phyloP scores from a whole-genome alignment of 1,139 yeast genomes.

The Magnusiomyces suaveolens region DNA sequence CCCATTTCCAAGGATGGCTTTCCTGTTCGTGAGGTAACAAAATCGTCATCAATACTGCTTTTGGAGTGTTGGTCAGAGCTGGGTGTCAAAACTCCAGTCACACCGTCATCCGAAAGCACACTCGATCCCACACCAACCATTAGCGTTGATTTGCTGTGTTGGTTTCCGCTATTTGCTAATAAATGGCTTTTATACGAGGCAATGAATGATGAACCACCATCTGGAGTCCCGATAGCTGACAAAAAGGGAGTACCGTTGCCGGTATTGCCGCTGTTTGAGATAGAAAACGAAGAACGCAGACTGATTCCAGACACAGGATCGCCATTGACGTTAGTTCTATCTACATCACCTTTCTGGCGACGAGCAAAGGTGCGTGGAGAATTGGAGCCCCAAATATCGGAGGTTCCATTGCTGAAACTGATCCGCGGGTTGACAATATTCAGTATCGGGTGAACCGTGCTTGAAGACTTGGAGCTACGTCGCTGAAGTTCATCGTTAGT shows the following conservation, averaged over 20 bases:
- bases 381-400: conserved; percentile 12
- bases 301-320: conserved; percentile 6
- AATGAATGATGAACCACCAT: neutral
- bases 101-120: conserved; percentile 1
- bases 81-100: neutral
- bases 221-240: conserved; percentile 15
- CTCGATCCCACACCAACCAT: neutral
- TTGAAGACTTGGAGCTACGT: conserved; percentile 47
- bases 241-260: neutral
- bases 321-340: conserved; percentile 6
- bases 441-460: conserved; percentile 8
- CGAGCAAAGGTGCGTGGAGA: conserved; percentile 11
- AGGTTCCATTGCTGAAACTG: conserved; percentile 1
- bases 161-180: neutral
- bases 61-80: no score
- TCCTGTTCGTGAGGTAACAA: no score
- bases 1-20: no score
- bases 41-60: no score
- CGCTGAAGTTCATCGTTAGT: conserved; percentile 71
- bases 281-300: conserved; percentile 11
- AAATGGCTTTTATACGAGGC: neutral
- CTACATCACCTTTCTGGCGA: neutral
- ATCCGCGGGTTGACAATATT: neutral
- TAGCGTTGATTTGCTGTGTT: neutral
- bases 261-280: conserved; percentile 1